Conservation (phyloP, 2,329 filamentous ascomycete species). For the Tolypocladium sp. region DNA sequence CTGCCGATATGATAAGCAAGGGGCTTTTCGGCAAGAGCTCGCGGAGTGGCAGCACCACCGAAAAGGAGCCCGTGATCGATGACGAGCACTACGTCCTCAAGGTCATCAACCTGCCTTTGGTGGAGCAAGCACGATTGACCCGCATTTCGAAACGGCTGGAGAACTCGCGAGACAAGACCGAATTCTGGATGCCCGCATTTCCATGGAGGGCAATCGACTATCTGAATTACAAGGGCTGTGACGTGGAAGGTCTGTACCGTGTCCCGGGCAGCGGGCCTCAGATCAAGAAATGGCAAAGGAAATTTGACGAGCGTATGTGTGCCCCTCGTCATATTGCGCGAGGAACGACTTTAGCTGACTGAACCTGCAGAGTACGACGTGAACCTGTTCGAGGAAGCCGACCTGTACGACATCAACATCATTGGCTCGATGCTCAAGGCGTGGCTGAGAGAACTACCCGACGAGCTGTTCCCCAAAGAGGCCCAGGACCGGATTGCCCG, state of each 20-base stretch:
- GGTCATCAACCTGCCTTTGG: conserved; percentile 75
- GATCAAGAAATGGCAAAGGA: conserved; percentile 87
- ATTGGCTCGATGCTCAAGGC: conserved; percentile 94
- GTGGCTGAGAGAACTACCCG: conserved; percentile 89
- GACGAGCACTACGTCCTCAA: conserved; percentile 78
- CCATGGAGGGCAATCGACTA: conserved; percentile 96
- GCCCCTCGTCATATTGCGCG: background rate
- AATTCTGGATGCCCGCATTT: conserved; percentile 97
- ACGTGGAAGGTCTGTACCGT: conserved; percentile 87
- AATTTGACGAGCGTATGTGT: conserved; percentile 72
- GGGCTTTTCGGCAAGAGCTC: conserved; percentile 72
- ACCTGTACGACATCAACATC: conserved; percentile 93
- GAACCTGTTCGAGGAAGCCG: conserved; percentile 76
- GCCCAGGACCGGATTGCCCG: conserved; percentile 72
- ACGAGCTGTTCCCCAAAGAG: conserved; percentile 82
- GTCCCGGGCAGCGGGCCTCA: conserved; percentile 85
- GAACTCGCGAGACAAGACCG: conserved; percentile 85
- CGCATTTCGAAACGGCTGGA: conserved; percentile 85
- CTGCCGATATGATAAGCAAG: conserved; percentile 74
- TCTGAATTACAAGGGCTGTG: conserved; percentile 86
- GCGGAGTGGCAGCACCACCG: conserved; percentile 61
- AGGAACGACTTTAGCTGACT: conserved; percentile 7
- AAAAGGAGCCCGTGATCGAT: conserved; percentile 56
- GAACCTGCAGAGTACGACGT: conserved; percentile 63
- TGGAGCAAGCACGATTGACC: conserved; percentile 84